Evolutionary conservation across 768 basidiomycete species (phyloP).

Genomic region (Agaricus blazei): DNA sequence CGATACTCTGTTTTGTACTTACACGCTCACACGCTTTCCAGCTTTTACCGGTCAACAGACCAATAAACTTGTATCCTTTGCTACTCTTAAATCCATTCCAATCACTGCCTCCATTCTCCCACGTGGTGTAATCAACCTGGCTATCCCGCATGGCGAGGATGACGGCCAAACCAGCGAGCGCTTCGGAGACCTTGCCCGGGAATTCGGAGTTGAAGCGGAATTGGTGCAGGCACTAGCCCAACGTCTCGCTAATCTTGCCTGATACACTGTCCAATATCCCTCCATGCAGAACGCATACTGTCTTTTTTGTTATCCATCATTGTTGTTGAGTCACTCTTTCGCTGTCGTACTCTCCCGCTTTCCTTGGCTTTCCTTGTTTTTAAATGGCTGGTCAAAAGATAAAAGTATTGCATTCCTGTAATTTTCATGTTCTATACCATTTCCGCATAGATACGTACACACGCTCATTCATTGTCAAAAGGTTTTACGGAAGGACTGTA

Average conservation of each 20-base stretch:
- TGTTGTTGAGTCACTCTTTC: slow-evolving; percentile 7
- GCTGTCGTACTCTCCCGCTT: neutral
- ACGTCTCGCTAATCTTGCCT: slow-evolving; percentile 33
- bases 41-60: slow-evolving; percentile 64
- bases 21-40: slow-evolving; percentile 19
- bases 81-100: slow-evolving; percentile 12
- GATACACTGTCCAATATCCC: slow-evolving; percentile 4
- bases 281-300: neutral
- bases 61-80: slow-evolving; percentile 11
- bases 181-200: slow-evolving; percentile 50
- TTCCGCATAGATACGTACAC: slow-evolving; percentile 5
- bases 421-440: slow-evolving; percentile 5
- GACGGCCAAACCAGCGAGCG: slow-evolving; percentile 1
- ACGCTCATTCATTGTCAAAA: neutral
- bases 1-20: neutral
- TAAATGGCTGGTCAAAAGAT: neutral
- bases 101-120: slow-evolving; percentile 12
- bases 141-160: neutral
- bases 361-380: slow-evolving; percentile 5
- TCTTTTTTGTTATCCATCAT: slow-evolving; percentile 3
- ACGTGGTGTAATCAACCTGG: neutral
- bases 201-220: slow-evolving; percentile 70
- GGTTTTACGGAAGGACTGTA: neutral
- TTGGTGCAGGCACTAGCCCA: slow-evolving; percentile 65
- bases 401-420: slow-evolving; percentile 4